These are phyloP conservation scores for Paecilomyces niveus DNA, from an alignment of 2,329 filamentous ascomycete genomes.

Conservation along the genomic window DNA sequence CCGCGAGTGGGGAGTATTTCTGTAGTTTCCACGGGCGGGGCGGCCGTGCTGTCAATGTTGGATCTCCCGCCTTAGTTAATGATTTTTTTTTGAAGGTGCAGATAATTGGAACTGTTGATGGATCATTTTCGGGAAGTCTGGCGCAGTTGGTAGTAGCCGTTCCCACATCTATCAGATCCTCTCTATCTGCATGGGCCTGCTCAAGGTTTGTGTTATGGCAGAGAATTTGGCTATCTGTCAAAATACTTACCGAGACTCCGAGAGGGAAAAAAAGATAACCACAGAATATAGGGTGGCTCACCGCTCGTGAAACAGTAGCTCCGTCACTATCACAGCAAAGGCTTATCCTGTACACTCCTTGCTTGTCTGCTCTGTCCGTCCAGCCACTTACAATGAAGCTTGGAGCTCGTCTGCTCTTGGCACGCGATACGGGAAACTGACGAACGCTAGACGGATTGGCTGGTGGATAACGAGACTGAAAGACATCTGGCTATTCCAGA, in stretches of 20 bases:
- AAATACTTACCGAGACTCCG: neutral
- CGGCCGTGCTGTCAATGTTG: neutral
- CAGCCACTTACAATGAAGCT: neutral
- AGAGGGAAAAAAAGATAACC: neutral
- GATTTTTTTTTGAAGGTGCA: neutral
- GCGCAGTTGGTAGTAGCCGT: neutral
- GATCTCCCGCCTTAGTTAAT: neutral
- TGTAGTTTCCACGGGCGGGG: neutral
- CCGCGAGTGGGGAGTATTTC: neutral
- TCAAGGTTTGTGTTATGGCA: too few species aligned
- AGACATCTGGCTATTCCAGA: neutral
- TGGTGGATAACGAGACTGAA: neutral
- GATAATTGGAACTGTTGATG: neutral
- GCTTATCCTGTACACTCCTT: neutral
- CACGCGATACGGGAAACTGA: neutral
- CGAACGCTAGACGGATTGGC: neutral
- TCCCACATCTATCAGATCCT: neutral
- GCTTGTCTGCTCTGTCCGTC: neutral
- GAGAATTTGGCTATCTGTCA: neutral
- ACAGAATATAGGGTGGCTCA: neutral
- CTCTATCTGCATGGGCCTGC: neutral
- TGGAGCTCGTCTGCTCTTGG: neutral
- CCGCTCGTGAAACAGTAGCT: neutral
- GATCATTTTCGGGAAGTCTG: neutral
- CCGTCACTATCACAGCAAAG: neutral